Base-by-base conservation (phyloP, 306 rosid species). In the Corylus heterophylla region DNA sequence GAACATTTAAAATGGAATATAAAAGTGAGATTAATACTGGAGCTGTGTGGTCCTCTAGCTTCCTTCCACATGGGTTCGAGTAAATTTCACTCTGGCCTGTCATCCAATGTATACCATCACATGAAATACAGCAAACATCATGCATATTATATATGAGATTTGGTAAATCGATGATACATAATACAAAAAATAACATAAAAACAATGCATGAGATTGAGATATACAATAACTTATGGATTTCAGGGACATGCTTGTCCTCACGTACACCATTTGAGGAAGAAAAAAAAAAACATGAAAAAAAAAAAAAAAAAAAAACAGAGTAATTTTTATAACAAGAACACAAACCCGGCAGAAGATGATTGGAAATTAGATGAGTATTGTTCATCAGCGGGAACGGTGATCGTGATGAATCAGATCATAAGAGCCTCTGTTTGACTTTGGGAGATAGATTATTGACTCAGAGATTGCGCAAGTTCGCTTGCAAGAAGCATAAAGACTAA, bases 381-480 rank as follows among this genome's bases (percentile, higher is more conserved):
- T 72, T 87, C 73, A 77, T 87, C 73, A 77, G 7, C 78, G 85
- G 74, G 76, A 75, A 68, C 86, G 82, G 52, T 42, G 45, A 1
- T 31, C 35, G 35, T 44, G 80, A 67, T 71, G 84, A 63, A 87
- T 73, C 47, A 83, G 88, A 77, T 79, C 81, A 77, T 80, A 90
- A 42, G 88, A 79, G 48, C 79, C 85, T 78, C 88, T 80, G 56
- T 81, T 79, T 48, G 96, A 80, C 79, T 83, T 91, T 79, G 97
- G 97, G 77, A 88, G 89, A 63, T 80, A 77, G 39, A 90, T 80
- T 69, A 93, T 73, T 49, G 98, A 96, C 72, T 89, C 92, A 75
- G 96, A 88, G 80, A 93, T 92, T 27, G 86, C 86, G 79, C 91
- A 87, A 71, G 92, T 88, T 73, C 92, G 88, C 85, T 91, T 93